Base-by-base conservation (phyloP, 192 early-diverging fungal genomes). In the Pilobolus umbonatus region DNA sequence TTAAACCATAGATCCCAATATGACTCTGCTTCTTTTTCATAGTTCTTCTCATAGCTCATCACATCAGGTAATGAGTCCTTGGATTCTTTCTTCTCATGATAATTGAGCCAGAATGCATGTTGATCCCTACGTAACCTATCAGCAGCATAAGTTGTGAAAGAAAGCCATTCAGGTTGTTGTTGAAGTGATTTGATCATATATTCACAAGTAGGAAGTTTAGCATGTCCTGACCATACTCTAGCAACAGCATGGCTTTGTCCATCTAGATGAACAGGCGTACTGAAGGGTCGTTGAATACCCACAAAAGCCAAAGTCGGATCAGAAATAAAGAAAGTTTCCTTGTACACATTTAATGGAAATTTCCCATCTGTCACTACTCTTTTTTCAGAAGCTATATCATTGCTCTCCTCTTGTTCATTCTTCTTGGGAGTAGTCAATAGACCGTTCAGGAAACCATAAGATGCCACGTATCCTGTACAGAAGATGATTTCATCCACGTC, bases 391-490 rank as follows among this genome's bases (percentile, higher is more conserved):
- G 24, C 22, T 7, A 36, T 38, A 10, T 51, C 19, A 19, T 31
- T 19, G 7, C 19, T 10, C 15, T 32, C 15, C 1, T 25, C 25
- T 0, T 34, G 11, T 26, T 14, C 21, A 38, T 7, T 19, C 24
- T 54, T 14, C 11, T 15, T 15, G 6, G 15, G 15, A 5, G 25
- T 21, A 9, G 67, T 49, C 0, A 28, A 22, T 29, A 6, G 6
- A 28, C 22, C 47, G 36, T 77, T 70, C 39, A 88, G 50, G 49
- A 78, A 81, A 0, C 76, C 74, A 49, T 72, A 68, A 11, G 73
- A 68, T 57, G 75, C 77, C 1, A 71, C 39, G 65, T 82, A 86
- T 3, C 86, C 86, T 0, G 86, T 88, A 55, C 81, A 83, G 43
- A 75, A 84, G 22, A 86, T 67, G 3, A 88, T 63, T 15, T 51